Evolutionary conservation across 108 stramenopile species (phyloP).

Genomic region (Cyclotella cryptica): DNA sequence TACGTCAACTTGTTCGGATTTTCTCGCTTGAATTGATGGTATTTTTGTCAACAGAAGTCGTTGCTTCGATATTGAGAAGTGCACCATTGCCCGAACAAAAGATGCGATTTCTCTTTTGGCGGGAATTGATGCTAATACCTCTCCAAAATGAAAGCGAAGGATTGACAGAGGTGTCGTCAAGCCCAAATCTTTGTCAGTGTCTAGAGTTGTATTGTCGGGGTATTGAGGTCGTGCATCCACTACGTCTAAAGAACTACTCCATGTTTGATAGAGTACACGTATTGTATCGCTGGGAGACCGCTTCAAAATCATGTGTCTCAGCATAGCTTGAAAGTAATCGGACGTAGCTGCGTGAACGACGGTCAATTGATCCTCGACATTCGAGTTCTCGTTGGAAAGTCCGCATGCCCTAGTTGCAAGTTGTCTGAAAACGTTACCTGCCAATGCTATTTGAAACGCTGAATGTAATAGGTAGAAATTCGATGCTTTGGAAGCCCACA

Average conservation of each 20-base stretch:
- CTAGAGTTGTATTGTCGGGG: background rate
- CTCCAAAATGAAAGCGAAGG: conserved; percentile 29
- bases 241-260: background rate
- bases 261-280: conserved; percentile 1
- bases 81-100: conserved; percentile 28
- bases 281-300: background rate
- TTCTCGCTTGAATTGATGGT: background rate
- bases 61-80: conserved; percentile 23
- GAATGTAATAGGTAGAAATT: conserved; percentile 23
- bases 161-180: conserved; percentile 28
- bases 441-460: conserved; percentile 31
- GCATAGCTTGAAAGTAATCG: conserved; percentile 7
- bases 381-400: background rate
- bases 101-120: conserved; percentile 40
- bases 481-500: conserved; percentile 41
- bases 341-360: background rate
- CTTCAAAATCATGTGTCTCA: conserved; percentile 14
- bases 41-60: background rate
- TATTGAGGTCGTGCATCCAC: background rate
- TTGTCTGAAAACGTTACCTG: conserved; percentile 15
- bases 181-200: background rate
- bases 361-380: background rate
- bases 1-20: conserved; percentile 9
- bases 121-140: conserved; percentile 32
- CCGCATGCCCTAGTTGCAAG: background rate